Percentiles rank a stretch among this genome's conserved stretches.
These are phyloP conservation scores for Sphagnurus paluster DNA, from an alignment of 1,284 basidiomycete species.

Conservation along the genomic window DNA sequence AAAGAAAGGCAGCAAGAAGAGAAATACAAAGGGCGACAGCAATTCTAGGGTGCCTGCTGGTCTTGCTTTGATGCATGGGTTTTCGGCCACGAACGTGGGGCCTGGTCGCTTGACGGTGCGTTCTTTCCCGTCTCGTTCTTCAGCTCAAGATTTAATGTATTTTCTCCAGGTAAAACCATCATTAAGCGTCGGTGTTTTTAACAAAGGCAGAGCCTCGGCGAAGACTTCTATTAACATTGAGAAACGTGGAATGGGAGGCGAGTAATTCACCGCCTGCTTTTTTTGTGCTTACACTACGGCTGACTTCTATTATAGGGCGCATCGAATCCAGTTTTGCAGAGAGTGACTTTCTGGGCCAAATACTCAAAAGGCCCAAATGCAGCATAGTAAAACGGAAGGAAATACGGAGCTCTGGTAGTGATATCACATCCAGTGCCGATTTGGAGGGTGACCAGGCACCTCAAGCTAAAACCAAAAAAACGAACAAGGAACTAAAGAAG, in stretches of 20 bases:
- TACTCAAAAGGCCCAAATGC: slow-evolving; percentile 7
- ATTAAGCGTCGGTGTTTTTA: slow-evolving; percentile 60
- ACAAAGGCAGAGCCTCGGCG: slow-evolving; percentile 66
- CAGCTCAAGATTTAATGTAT: background rate
- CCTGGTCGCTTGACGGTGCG: slow-evolving; percentile 69
- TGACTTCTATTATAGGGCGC: slow-evolving; percentile 7
- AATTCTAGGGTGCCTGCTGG: slow-evolving; percentile 44
- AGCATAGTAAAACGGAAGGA: background rate
- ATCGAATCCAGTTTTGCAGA: slow-evolving; percentile 46
- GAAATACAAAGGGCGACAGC: slow-evolving; percentile 29
- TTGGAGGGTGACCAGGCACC: background rate
- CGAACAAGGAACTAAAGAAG: too few relatives aligned
- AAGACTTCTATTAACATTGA: slow-evolving; percentile 32
- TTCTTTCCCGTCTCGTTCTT: slow-evolving; percentile 3
- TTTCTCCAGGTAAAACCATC: slow-evolving; percentile 49
- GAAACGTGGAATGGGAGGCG: slow-evolving; percentile 23
- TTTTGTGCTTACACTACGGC: too few relatives aligned
- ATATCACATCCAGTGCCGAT: background rate
- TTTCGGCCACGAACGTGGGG: slow-evolving; percentile 68
- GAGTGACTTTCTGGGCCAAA: slow-evolving; percentile 44
- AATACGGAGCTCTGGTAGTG: background rate
- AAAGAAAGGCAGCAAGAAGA: slow-evolving; percentile 23
- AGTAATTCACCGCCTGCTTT: too few relatives aligned
- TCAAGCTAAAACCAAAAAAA: background rate
- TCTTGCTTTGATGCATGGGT: slow-evolving; percentile 74